Evolutionary conservation across 371 early-diverging fungal genomes (phyloP), one percentile per base, ranked within the genome.

Genomic region (Mortierella polycephala): DNA sequence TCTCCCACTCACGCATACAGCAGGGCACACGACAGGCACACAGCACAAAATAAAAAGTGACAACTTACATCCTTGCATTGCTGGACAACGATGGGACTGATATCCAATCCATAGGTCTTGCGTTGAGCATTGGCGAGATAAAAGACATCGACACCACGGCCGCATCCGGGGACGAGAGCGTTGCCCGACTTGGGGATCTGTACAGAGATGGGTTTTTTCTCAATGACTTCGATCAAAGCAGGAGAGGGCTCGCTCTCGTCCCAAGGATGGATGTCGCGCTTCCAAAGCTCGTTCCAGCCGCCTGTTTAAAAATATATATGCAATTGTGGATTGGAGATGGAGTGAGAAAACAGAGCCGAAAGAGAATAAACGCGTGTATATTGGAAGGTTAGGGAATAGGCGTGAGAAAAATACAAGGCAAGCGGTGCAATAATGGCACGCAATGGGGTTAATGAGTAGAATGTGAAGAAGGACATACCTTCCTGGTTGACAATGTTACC

Each of bases 91-190:
- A 88, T 88, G 47, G 85, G 75, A 64, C 91, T 91, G 53, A 93
- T 73, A 65, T 96, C 95, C 53, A 94, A 71, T 7, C 95, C 95
- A 42, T 86, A 84, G 55, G 89, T 88, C 62, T 85, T 86, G 50
- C 87, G 85, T 39, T 81, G 73, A 45, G 83, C 79, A 37, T 82
- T 85, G 7, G 93, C 88, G 39, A 95, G 83, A 57, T 87, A 89
- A 71, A 91, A 81, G 30, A 92, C 94, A 71, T 95, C 95, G 74
- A 92, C 91, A 37, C 94, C 93, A 37, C 89, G 82, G 9, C 96
- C 96, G 62, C 96, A 95, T 14, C 96, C 96, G 2, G 96, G 95
- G 37, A 96, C 94, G 12, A 96, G 84, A 20, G 84, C 91, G 49
- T 71, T 77, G 30, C 90, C 92, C n/a, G 77, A 53, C 16, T 79